Evolutionary conservation across 257 asterid genomes (phyloP).

Genomic region (Solanum etuberosum): DNA sequence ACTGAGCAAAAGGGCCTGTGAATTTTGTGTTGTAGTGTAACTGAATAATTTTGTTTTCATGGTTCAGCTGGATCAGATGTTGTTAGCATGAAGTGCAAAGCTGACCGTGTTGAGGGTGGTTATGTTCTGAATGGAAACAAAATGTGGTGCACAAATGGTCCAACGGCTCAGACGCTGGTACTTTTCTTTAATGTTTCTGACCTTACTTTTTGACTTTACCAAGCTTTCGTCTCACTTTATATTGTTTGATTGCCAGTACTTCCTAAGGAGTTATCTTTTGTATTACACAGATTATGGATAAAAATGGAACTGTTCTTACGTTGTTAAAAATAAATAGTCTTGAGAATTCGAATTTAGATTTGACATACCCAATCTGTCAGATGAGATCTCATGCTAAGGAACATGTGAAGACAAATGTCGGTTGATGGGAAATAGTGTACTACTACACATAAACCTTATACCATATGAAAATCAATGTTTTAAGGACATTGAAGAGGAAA

Average conservation of each 20-base stretch:
- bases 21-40: not conserved
- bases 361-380: not conserved
- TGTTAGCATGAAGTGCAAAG: constrained; percentile 95
- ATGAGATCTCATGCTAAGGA: not conserved
- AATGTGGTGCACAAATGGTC: constrained; percentile 99
- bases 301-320: not conserved
- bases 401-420: not conserved
- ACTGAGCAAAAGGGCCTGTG: not conserved
- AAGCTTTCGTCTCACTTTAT: not conserved
- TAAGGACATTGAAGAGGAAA: not conserved
- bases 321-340: not conserved
- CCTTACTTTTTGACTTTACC: not conserved
- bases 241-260: not conserved
- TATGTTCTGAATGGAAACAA: constrained; percentile 88
- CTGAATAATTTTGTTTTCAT: not conserved
- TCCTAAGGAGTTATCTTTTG: not conserved
- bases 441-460: not conserved
- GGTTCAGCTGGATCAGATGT: constrained; percentile 94
- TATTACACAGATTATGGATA: not conserved
- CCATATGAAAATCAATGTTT: not conserved
- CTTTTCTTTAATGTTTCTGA: not conserved
- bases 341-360: not conserved
- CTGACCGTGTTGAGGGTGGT: constrained; percentile 86
- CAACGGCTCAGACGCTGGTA: constrained; percentile 88
- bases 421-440: not conserved